These are phyloP conservation scores for Fusarium sp. DNA, from an alignment of 2,329 filamentous ascomycete genomes.

Conservation along the genomic window DNA sequence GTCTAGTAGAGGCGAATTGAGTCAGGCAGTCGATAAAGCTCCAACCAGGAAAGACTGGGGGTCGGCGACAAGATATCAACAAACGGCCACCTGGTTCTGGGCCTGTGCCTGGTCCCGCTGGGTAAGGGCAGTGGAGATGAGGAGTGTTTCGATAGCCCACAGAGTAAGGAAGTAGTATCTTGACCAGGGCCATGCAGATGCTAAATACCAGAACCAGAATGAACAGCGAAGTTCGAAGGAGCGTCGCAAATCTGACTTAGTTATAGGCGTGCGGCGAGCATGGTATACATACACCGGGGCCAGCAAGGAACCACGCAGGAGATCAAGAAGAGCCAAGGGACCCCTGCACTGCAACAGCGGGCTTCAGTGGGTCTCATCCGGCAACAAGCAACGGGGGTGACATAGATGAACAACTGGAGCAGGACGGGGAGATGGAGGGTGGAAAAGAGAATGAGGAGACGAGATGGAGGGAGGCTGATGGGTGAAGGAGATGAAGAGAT, in stretches of 20 bases:
- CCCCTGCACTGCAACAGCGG: constrained; percentile 44
- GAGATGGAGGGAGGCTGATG: constrained; percentile 31
- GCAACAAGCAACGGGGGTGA: constrained; percentile 38
- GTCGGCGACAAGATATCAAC: constrained; percentile 39
- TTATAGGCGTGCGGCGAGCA: constrained; percentile 47
- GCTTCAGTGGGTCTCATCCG: constrained; percentile 46
- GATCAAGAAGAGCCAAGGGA: constrained; percentile 46
- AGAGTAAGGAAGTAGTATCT: constrained; percentile 23
- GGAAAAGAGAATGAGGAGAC: constrained; percentile 10
- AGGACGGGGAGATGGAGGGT: constrained; percentile 27
- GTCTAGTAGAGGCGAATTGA: constrained; percentile 35
- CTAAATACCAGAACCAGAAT: constrained; percentile 33
- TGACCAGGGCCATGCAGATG: constrained; percentile 41
- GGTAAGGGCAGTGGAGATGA: constrained; percentile 40
- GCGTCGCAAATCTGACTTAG: constrained; percentile 47
- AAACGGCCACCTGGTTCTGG: constrained; percentile 29
- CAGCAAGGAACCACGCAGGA: constrained; percentile 48
- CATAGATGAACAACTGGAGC: constrained; percentile 29
- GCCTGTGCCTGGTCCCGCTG: constrained; percentile 32
- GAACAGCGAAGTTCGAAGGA: constrained; percentile 20
- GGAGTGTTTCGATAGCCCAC: constrained; percentile 24
- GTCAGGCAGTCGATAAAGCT: constrained; percentile 35
- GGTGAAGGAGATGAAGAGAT: constrained; percentile 40
- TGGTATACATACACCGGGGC: constrained; percentile 40
- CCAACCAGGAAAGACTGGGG: constrained; percentile 26